Conservation (phyloP, 106 monocot genomes). For the Acorus calamus region DNA sequence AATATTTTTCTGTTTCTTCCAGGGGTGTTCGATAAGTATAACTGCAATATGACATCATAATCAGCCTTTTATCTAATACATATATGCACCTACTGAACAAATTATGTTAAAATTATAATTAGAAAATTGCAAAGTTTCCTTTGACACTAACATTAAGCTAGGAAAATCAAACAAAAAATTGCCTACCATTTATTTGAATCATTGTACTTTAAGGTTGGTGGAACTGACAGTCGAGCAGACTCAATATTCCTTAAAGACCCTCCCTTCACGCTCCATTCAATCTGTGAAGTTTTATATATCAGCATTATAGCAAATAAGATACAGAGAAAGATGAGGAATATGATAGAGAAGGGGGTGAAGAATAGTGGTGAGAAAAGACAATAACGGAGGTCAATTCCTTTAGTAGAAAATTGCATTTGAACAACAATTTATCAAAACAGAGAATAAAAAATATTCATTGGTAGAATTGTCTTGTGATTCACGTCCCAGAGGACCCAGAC, state of each 20-base stretch:
- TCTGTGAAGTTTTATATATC: constrained; percentile 19
- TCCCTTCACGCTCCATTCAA: constrained; percentile 92
- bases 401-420: too few species aligned
- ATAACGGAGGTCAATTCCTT: too few species aligned
- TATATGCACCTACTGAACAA: neutral
- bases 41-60: constrained; percentile 34
- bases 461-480: too few species aligned
- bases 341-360: neutral
- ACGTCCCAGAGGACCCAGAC: too few species aligned
- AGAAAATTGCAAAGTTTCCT: neutral
- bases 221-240: constrained; percentile 89
- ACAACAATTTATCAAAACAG: too few species aligned
- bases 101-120: neutral
- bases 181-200: constrained; percentile 79
- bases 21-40: constrained; percentile 77
- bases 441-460: too few species aligned
- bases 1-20: constrained; percentile 79
- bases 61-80: neutral
- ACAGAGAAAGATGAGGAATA: neutral
- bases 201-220: constrained; percentile 80
- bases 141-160: too few species aligned
- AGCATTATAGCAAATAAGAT: neutral
- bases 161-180: neutral
- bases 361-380: too few species aligned
- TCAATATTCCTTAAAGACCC: constrained; percentile 88